Evolutionary conservation across 169 alveolate species (phyloP), one percentile per base, ranked within the genome.

Genomic region (Cystoisospora suis): DNA sequence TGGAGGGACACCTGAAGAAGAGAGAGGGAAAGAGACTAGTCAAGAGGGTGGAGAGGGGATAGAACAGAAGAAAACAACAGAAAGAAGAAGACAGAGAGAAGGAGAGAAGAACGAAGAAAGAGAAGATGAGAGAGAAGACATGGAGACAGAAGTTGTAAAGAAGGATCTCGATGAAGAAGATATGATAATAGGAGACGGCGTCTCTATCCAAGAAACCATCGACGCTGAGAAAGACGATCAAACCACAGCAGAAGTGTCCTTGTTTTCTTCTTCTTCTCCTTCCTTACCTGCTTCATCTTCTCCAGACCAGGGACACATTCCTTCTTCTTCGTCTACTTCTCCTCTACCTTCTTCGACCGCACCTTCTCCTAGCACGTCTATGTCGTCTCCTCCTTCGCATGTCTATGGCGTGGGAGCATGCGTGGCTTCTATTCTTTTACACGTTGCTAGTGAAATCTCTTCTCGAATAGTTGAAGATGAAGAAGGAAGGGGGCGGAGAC

Each of bases 401-500:
- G 45, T 32, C n/a, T 65, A 23, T 17, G 77, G 77, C 36, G 42
- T 65, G 0, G 77, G 77, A 7, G 83, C 56, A 17, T 38, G 83
- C 27, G 46, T 72, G 83, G 83, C 83, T 20, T 72, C 83, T 9
- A 56, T 72, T 9, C 56, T 72, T 20, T 53, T 72, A 34, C 36
- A 72, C 58, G 56, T 72, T 3, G 83, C 83, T n/a, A 36, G 83
- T 53, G 83, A 72, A 46, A 65, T 65, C n/a, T 65, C 77, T 12
- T 46, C 42, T 0, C 83, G 83, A 4, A 12, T 72, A 56, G 56
- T 27, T n/a, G 77, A 65, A 2, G 77, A 65, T 1, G 77, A 65
- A 20, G 77, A n/a, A 9, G n/a, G n/a, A n/a, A 53, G 65, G 23
- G 29, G 23, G 65, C 56, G 32, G 47, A 12, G 83, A 38, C 15